Evolutionary conservation across 202 grass and related monocot species (phyloP), one percentile per base, ranked within the genome.

Genomic region (Brachypodium distachyon): DNA sequence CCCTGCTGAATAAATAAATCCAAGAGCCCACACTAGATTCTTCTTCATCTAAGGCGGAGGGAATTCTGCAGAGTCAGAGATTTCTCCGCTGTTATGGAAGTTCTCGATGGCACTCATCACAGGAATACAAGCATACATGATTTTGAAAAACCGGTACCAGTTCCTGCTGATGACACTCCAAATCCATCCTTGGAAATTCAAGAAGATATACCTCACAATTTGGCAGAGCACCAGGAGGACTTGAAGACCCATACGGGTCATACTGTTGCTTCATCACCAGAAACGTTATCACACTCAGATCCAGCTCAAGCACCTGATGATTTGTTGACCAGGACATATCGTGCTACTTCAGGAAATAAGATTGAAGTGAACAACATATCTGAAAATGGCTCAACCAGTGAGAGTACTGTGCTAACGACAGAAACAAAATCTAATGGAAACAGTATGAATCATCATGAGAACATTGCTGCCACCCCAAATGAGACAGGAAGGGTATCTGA

Each of bases 401-500:
- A 6, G 36, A 68, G 47, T 55, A 56, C 23, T 61, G 52, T 28
- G 26, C 14, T 51, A 81, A 31, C 31, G 63, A 37, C 16, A 70
- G 85, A 40, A 85, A 55, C 17, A 10, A 63, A 75, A 87, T 74
- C 72, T 67, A 42, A 77, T 41, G 33, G 85, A 42, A 60, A 68
- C 11, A 53, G 61, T 37, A 59, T 67, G 19, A 29, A 83, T 73
- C 26, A 68, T 62, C 61, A 71, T 1, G 25, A 72, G 41, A 74
- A 76, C 44, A 52, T 56, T 74, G 38, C 43, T 37, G 16, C 25
- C 7, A 29, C 48, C 26, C 31, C 41, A 67, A 86, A 87, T 53
- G 87, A 60, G 49, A 61, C 76, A 73, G 83, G 47, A 26, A 46
- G 31, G 43, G 84, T 58, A 59, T 46, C 61, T 88, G 72, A 80